Conservation (phyloP, 2,329 filamentous ascomycete species). For the Beauveria rudraprayagi region DNA sequence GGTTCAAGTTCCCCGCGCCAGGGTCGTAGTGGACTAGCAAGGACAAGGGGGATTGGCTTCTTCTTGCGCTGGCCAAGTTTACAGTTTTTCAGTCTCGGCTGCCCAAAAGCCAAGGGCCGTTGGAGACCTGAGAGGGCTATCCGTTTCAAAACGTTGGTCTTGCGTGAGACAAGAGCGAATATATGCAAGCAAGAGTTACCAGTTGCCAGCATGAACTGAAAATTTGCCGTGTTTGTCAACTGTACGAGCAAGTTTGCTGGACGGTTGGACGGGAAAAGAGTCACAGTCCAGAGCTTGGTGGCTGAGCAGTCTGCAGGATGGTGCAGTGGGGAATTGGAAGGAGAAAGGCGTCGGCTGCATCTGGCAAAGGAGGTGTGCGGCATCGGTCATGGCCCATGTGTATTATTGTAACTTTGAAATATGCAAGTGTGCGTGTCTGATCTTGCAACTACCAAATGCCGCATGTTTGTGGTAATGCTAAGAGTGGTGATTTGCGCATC, state of each 20-base stretch:
- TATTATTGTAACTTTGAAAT: too few relatives aligned
- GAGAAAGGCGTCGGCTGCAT: slow-evolving; percentile 4
- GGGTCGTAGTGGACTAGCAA: neutral
- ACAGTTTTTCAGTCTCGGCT: neutral
- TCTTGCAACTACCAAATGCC: too few relatives aligned
- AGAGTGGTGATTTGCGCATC: neutral
- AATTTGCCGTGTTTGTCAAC: neutral
- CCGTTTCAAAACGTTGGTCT: neutral
- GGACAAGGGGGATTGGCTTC: neutral
- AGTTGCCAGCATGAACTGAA: neutral
- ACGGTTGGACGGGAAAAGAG: neutral
- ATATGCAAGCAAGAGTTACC: neutral
- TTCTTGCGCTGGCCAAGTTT: neutral
- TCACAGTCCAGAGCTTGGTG: slow-evolving; percentile 5
- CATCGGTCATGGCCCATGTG: slow-evolving; percentile 2
- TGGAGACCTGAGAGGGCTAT: neutral
- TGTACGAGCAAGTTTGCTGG: neutral
- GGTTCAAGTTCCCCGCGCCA: slow-evolving; percentile 7
- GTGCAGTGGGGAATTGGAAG: neutral
- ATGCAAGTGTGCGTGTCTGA: neutral
- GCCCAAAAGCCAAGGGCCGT: neutral
- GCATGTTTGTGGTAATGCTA: neutral
- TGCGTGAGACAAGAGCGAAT: neutral
- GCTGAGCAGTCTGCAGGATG: neutral
- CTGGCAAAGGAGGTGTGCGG: neutral